phyloP scores from a whole-genome alignment of 805 yeast species.

The Babjeviella inositovora region DNA sequence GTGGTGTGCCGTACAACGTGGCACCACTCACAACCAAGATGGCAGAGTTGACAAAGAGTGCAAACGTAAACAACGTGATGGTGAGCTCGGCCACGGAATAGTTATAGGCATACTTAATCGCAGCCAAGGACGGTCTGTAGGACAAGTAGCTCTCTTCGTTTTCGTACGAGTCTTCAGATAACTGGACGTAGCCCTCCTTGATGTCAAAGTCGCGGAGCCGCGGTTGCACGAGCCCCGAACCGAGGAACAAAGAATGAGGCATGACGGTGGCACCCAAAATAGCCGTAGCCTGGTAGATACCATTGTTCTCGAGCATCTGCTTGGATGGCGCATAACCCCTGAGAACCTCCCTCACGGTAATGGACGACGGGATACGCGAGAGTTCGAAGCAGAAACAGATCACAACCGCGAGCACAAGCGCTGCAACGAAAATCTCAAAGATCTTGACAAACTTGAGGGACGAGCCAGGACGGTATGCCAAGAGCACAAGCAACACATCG shows the following conservation, averaged over 20 bases:
- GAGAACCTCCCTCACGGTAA: slow-evolving; percentile 12
- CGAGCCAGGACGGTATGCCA: slow-evolving; percentile 28
- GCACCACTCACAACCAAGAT: slow-evolving; percentile 74
- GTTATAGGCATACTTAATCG: slow-evolving; percentile 56
- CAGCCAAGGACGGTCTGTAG: slow-evolving; percentile 58
- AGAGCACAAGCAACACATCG: slow-evolving; percentile 26
- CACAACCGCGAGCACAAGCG: slow-evolving; percentile 22
- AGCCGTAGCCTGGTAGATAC: slow-evolving; percentile 28
- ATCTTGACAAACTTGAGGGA: slow-evolving; percentile 14
- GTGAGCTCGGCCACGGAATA: slow-evolving; percentile 61
- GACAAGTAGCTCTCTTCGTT: slow-evolving; percentile 20
- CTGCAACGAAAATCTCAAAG: slow-evolving; percentile 25
- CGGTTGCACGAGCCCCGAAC: slow-evolving; percentile 31
- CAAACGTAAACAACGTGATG: slow-evolving; percentile 60
- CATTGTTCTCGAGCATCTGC: slow-evolving; percentile 21
- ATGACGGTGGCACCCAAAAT: slow-evolving; percentile 34
- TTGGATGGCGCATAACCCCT: slow-evolving; percentile 26
- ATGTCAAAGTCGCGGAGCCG: slow-evolving; percentile 27
- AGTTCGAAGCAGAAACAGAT: slow-evolving; percentile 28
- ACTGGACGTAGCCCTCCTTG: slow-evolving; percentile 12
- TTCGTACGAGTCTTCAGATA: slow-evolving; percentile 4
- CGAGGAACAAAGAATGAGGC: slow-evolving; percentile 32
- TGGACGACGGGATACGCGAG: slow-evolving; percentile 13
- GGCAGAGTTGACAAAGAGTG: slow-evolving; percentile 75
- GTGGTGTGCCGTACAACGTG: slow-evolving; percentile 54